A percentile compares a stretch with the other conserved stretches of the same genome.
Evolutionary conservation across 78 protist species (phyloP).

Genomic region (Guillardia theta): DNA sequence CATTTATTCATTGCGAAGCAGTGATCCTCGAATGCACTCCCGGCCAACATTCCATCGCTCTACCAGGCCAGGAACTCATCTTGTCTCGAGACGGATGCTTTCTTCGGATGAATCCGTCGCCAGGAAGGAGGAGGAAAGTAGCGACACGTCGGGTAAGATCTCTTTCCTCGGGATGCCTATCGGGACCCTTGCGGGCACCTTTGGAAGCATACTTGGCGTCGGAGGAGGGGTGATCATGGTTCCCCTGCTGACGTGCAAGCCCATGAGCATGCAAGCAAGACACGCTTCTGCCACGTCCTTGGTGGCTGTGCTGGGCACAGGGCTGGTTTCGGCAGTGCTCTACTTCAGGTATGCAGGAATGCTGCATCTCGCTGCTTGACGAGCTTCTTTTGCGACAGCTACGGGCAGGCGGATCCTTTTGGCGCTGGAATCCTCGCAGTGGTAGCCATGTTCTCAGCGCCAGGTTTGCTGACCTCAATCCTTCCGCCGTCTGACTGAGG

Average conservation of each 20-base stretch:
- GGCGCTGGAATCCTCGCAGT: neutral
- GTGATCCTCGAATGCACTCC: no score
- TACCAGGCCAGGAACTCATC: no score
- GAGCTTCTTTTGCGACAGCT: no score
- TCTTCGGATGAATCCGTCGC: no score
- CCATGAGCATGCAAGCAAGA: neutral
- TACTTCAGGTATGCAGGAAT: no score
- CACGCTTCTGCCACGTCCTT: neutral
- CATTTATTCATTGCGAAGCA: no score
- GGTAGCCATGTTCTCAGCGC: neutral
- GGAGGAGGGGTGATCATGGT: constrained; percentile 19
- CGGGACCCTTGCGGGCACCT: neutral
- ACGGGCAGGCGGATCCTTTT: neutral
- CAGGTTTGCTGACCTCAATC: neutral
- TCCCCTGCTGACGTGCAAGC: neutral
- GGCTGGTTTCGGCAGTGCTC: neutral
- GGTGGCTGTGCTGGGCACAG: neutral
- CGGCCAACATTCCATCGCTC: no score
- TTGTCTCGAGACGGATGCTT: no score
- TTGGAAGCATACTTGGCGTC: neutral
- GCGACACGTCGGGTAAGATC: no score
- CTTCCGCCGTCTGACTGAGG: neutral
- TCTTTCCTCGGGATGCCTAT: neutral
- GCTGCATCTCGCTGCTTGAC: no score
- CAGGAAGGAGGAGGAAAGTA: no score